Base-by-base conservation (phyloP, 345 rosid species). In the Salix koriyanagi region DNA sequence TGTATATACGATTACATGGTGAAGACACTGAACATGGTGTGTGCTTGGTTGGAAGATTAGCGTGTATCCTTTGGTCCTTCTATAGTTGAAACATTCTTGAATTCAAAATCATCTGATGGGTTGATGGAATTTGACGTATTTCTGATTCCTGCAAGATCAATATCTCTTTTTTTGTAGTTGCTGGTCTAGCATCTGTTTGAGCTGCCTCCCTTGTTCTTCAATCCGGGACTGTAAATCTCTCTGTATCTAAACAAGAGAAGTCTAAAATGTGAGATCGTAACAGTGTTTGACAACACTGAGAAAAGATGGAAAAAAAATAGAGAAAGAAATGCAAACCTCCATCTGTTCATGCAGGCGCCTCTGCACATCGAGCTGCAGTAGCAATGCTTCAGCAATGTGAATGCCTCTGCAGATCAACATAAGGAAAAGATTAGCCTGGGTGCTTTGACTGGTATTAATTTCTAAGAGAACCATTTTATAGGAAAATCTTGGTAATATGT, bases 191-290 rank as follows among this genome's bases (percentile, higher is more conserved):
- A 83, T 76, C 67, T 75, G 77, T 26, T 79, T 81, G 15, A 72
- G 80, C 44, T 58, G 78, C 80, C 66, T 81, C 36, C 86, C 82
- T 71, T 77, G 86, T 68, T 81, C 86, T 77, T 83, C 85, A 42
- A 81, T 86, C 60, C 46, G 75, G 42, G 65, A 68, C 75, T 77
- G 82, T 23, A 82, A 70, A 77, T 77, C 48, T 75, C 72, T 81
- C 62, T 86, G 84, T 32, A 85, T 71, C 84, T 85, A 21, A n/a
- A n/a, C n/a, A n/a, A n/a, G n/a, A n/a, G n/a, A n/a, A n/a, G n/a
- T n/a, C n/a, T n/a, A n/a, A 11, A 46, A 46, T 10, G 37, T 48
- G 1, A 5, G 34, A 44, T 12, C 7, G 61, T 18, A 42, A 10
- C 23, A 72, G 34, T n/a, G 2, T 9, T 15, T 19, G 18, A 48